A percentile compares a stretch with the other conserved stretches of the same genome.
phyloP scores from a whole-genome alignment of 257 asterid species.

The Solanum clarkiae region DNA sequence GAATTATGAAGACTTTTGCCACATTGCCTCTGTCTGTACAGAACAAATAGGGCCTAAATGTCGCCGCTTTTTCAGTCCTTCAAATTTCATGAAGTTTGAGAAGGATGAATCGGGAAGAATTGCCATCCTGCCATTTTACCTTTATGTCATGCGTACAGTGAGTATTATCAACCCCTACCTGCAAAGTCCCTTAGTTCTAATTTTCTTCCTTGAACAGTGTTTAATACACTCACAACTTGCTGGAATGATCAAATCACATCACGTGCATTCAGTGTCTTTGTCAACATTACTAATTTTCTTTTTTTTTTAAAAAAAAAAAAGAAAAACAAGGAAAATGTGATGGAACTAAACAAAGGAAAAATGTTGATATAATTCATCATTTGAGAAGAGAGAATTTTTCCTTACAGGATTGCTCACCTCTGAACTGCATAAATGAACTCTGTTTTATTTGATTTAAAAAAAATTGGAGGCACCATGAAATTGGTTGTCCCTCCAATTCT shows the following conservation, averaged over 20 bases:
- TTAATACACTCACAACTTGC: not conserved
- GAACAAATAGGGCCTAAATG: conserved; percentile 97
- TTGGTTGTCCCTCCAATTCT: not conserved
- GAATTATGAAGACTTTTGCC: conserved; percentile 99
- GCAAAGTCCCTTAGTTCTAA: not conserved
- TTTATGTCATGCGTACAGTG: conserved; percentile 98
- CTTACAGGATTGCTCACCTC: not conserved
- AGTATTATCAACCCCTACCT: conserved; percentile 7
- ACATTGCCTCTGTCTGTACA: conserved; percentile 95
- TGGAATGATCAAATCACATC: not conserved
- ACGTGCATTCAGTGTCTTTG: not conserved
- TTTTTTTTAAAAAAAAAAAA: no score
- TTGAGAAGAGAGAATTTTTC: not conserved
- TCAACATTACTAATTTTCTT: not conserved
- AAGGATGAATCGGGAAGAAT: conserved; percentile 97
- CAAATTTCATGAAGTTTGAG: conserved; percentile 99
- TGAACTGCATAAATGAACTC: not conserved
- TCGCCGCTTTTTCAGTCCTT: conserved; percentile 90
- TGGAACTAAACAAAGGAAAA: not conserved
- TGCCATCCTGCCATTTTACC: conserved; percentile 95
- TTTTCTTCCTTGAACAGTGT: not conserved
- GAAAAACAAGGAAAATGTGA: not conserved
- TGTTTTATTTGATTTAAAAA: not conserved
- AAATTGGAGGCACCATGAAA: not conserved
- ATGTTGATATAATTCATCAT: not conserved